Base-by-base conservation (phyloP, 768 basidiomycete species). In the Coprinellus micaceus region DNA sequence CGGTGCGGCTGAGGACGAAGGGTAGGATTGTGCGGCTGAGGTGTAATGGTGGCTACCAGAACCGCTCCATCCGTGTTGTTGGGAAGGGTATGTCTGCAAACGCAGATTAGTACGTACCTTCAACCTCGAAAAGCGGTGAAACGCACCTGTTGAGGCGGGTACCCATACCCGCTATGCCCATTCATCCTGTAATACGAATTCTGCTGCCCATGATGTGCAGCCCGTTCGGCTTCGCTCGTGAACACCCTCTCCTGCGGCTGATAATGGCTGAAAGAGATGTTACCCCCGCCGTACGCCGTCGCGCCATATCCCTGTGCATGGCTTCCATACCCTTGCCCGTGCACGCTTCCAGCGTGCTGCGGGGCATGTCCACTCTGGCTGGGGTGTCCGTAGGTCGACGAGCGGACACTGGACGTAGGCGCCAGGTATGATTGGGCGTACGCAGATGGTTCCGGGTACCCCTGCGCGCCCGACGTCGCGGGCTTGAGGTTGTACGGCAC, bases 251-350 rank as follows among this genome's bases (percentile, higher is more conserved):
- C 74, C 29, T 74, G 69, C 13, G 78, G 78, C 59, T 78, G 78
- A 55, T 79, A 80, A 61, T 80, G 78, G 36, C 71, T 77, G 62
- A 80, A 80, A 2, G 77, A 71, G 51, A 78, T 72, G 7, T 65
- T 51, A 12, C 28, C 44, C 22, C 30, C 64, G 61, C 12, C 64
- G 67, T 48, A 48, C 25, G 47, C 33, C 13, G 33, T 33, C 13
- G 33, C 13, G 33, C 33, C 33, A 13, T 33, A 33, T 33, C 7
- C 7, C 33, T 33, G 33, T 33, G 33, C 33, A 13, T 33, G 24
- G 24, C 24, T 47, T 9, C 22, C 45, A 26, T 47, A 22, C 4
- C 41, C 41, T n/a, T 43, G 22, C n/a, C 41, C 41, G n/a, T 17
- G 17, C 22, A 6, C 41, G 17, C 10, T 17, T 37, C 36, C 36